Evolutionary conservation across 2,329 filamentous ascomycete species (phyloP).

Genomic region (Monosporascus sp.): DNA sequence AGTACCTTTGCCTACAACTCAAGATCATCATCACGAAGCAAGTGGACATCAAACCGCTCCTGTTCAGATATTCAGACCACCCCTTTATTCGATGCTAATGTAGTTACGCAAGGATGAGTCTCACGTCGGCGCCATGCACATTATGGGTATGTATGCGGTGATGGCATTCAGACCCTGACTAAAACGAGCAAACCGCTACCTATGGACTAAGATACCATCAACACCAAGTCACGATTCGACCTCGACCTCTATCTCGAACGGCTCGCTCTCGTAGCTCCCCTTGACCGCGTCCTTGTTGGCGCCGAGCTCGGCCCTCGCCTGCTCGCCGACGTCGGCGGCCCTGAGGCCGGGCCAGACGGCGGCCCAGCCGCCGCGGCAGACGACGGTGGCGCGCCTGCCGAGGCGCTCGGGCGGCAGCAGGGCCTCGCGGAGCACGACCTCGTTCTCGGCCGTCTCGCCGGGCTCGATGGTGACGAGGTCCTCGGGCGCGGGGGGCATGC

Average conservation of each 20-base stretch:
- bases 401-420: constrained; percentile 31
- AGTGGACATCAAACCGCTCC: too few relatives aligned
- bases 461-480: constrained; percentile 34
- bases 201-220: too few relatives aligned
- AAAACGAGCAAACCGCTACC: too few relatives aligned
- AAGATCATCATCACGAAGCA: too few relatives aligned
- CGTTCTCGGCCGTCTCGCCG: constrained; percentile 29
- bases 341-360: constrained; percentile 27
- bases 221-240: background rate
- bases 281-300: constrained; percentile 15
- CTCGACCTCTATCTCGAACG: constrained; percentile 15
- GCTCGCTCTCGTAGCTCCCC: constrained; percentile 20
- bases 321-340: constrained; percentile 15
- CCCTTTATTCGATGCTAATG: too few relatives aligned
- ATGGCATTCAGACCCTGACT: background rate
- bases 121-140: too few relatives aligned
- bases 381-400: constrained; percentile 26
- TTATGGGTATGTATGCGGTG: background rate
- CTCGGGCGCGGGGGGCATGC: constrained; percentile 36
- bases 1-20: too few relatives aligned
- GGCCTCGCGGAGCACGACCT: constrained; percentile 32
- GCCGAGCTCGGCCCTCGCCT: constrained; percentile 15
- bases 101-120: too few relatives aligned
- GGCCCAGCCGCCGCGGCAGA: constrained; percentile 34
- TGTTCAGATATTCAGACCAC: too few relatives aligned